Evolutionary conservation across 176 grass and related monocot genomes (phyloP).

Genomic region (Typha latifolia): DNA sequence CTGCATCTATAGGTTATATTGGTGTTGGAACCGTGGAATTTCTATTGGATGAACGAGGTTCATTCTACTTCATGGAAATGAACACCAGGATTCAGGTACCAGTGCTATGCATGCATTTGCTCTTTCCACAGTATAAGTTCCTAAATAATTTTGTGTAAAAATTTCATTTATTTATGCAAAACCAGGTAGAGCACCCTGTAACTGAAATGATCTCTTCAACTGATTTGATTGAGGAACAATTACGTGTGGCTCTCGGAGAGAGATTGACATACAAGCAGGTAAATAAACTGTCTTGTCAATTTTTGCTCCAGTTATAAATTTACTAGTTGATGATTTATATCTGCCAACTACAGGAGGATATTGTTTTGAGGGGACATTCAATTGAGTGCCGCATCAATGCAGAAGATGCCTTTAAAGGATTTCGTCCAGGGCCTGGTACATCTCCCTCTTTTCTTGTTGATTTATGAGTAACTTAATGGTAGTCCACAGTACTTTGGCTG

Average conservation of each 20-base stretch:
- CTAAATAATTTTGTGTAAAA: background rate
- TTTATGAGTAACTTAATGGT: background rate
- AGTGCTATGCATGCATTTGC: background rate
- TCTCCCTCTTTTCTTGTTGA: background rate
- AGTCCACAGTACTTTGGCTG: no score
- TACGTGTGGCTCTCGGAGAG: conserved; percentile 41
- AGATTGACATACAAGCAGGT: conserved; percentile 41
- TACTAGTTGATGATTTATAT: background rate
- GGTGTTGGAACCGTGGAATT: conserved; percentile 53
- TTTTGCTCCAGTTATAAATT: no score
- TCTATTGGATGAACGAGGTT: conserved; percentile 42
- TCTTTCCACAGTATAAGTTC: background rate
- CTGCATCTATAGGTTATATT: conserved; percentile 36
- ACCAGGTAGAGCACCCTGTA: conserved; percentile 43
- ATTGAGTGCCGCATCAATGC: conserved; percentile 53
- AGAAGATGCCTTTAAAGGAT: conserved; percentile 52
- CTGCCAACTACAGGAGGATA: conserved; percentile 26
- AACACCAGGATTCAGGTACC: conserved; percentile 52
- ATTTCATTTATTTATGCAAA: background rate
- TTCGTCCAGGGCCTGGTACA: conserved; percentile 45
- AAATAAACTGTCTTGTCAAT: background rate
- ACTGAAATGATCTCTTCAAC: conserved; percentile 52
- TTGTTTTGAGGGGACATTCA: conserved; percentile 49
- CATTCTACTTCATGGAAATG: conserved; percentile 56
- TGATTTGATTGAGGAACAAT: conserved; percentile 46